Evolutionary conservation across 2,329 filamentous ascomycete genomes (phyloP).

Genomic region (Fusarium sp.): DNA sequence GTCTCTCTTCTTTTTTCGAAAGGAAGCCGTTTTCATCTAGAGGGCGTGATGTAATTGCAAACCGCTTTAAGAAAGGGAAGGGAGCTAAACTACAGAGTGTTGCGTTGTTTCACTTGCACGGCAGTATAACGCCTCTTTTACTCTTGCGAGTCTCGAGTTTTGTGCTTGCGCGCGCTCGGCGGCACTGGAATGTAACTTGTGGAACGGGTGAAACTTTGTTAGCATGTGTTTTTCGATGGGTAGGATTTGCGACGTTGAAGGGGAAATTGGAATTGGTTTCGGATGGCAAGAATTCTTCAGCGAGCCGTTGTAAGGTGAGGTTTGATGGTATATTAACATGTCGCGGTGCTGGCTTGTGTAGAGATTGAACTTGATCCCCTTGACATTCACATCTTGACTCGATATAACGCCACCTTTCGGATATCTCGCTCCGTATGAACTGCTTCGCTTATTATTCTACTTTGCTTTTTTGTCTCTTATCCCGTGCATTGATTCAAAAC

Average conservation of each 20-base stretch:
- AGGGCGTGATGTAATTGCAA: constrained; percentile 20
- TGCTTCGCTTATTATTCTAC: neutral
- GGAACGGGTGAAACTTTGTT: constrained; percentile 16
- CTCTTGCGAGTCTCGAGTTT: neutral
- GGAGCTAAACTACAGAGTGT: neutral
- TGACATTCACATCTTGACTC: neutral
- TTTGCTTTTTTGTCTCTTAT: neutral
- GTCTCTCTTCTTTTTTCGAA: constrained; percentile 10
- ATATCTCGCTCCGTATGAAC: neutral
- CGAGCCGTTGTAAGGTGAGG: neutral
- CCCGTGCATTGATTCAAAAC: neutral
- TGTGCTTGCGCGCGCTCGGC: neutral
- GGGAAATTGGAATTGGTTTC: constrained; percentile 25
- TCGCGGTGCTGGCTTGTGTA: neutral
- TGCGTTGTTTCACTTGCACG: constrained; percentile 24
- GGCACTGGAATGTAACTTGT: constrained; percentile 21
- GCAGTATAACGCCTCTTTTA: neutral
- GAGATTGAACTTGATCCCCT: neutral
- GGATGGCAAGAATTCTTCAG: constrained; percentile 4
- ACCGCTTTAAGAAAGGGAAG: neutral
- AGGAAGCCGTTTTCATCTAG: neutral
- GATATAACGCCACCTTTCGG: neutral
- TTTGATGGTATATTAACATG: neutral
- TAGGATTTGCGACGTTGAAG: constrained; percentile 12
- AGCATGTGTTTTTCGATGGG: constrained; percentile 10